Conservation (phyloP, 2,329 filamentous ascomycete genomes). For the Alternaria gansuensis region DNA sequence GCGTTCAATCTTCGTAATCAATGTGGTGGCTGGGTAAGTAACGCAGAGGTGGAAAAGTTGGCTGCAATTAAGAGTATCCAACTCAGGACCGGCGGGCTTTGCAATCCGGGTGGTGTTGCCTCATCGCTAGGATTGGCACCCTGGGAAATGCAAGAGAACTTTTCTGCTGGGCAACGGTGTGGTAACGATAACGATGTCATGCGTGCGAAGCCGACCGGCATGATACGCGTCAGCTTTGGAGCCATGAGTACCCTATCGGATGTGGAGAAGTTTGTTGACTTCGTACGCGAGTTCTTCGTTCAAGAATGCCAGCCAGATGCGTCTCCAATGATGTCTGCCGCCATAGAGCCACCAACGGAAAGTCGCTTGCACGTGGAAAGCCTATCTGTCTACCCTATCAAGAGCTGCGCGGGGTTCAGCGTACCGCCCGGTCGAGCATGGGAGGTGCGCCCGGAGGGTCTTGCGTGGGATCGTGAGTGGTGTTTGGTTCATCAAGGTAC, state of each 20-base stretch:
- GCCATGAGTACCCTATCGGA: conserved; percentile 86
- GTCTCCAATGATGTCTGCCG: conserved; percentile 34
- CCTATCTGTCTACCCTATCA: conserved; percentile 82
- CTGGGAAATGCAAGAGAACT: conserved; percentile 85
- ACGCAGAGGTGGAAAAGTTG: conserved; percentile 86
- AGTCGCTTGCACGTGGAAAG: conserved; percentile 57
- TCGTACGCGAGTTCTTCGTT: conserved; percentile 65
- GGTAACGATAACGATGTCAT: conserved; percentile 84
- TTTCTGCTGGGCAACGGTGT: conserved; percentile 84
- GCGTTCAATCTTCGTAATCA: conserved; percentile 82
- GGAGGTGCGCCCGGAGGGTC: conserved; percentile 81
- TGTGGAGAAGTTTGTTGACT: conserved; percentile 74
- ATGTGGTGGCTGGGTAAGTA: conserved; percentile 76
- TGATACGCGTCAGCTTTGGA: conserved; percentile 84
- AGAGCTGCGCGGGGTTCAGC: conserved; percentile 84
- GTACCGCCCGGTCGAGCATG: conserved; percentile 72
- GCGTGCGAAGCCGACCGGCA: conserved; percentile 84
- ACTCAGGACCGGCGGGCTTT: conserved; percentile 85
- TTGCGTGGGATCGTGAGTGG: conserved; percentile 97
- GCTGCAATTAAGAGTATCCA: conserved; percentile 81
- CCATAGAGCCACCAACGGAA: conserved; percentile 39
- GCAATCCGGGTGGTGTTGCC: conserved; percentile 89
- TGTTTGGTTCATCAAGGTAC: conserved; percentile 89
- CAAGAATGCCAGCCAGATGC: conserved; percentile 34
- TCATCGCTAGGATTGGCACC: conserved; percentile 75